Evolutionary conservation across 2,329 filamentous ascomycete genomes (phyloP).

Genomic region (Microdochium trichocladiopsis): DNA sequence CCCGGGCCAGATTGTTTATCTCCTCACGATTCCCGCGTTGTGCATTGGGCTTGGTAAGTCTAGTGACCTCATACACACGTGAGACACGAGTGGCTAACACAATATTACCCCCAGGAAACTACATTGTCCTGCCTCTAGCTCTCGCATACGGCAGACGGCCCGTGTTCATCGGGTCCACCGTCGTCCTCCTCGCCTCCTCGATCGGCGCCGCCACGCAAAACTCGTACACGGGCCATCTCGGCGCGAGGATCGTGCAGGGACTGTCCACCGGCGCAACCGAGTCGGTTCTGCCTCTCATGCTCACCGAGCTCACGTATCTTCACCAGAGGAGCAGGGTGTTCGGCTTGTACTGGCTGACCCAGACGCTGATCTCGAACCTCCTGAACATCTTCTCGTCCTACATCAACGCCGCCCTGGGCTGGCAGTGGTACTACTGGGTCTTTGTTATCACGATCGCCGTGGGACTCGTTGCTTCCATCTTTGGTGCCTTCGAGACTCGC

Average conservation of each 20-base stretch:
- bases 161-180: conserved; percentile 18
- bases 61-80: no score
- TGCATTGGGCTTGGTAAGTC: conserved; percentile 28
- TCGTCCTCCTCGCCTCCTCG: conserved; percentile 16
- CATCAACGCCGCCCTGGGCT: conserved; percentile 7
- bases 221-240: conserved; percentile 15
- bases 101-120: not conserved
- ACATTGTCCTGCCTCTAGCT: not conserved
- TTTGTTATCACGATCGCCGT: conserved; percentile 9
- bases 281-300: conserved; percentile 12
- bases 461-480: conserved; percentile 3
- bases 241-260: conserved; percentile 17
- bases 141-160: conserved; percentile 2
- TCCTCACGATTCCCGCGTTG: conserved; percentile 27
- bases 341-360: conserved; percentile 9
- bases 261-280: conserved; percentile 24
- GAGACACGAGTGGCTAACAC: not conserved
- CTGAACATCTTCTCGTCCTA: conserved; percentile 12
- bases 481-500: not conserved
- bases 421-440: conserved; percentile 14
- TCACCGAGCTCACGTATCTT: conserved; percentile 15
- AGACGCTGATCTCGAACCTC: conserved; percentile 6
- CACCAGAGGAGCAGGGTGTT: conserved; percentile 10
- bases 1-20: conserved; percentile 18
- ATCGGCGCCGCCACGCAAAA: conserved; percentile 13